These are phyloP conservation scores for Osmanthus fragrans DNA, from an alignment of 257 asterid genomes.

Conservation along the genomic window DNA sequence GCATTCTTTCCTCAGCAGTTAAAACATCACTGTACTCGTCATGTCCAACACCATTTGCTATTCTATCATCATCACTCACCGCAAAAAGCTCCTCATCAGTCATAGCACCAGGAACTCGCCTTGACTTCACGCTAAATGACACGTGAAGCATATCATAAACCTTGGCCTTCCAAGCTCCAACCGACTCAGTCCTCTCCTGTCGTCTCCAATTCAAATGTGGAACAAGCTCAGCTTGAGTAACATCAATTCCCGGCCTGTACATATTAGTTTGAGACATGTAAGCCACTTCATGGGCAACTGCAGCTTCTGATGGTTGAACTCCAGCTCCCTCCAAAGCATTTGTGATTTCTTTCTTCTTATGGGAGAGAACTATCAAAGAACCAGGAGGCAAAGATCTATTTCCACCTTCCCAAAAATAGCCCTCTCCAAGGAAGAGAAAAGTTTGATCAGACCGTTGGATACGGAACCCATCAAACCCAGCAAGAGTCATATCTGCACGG, in stretches of 20 bases:
- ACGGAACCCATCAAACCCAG: conserved; percentile 98
- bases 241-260: conserved; percentile 99
- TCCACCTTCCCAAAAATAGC: conserved; percentile 68
- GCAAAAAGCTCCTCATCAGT: conserved; percentile 94
- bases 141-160: conserved; percentile 96
- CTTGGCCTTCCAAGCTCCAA: conserved; percentile 95
- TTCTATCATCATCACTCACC: conserved; percentile 75
- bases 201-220: conserved; percentile 97
- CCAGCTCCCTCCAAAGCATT: conserved; percentile 99
- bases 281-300: conserved; percentile 96
- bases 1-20: conserved; percentile 94
- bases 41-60: conserved; percentile 51
- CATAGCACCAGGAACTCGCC: conserved; percentile 99
- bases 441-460: conserved; percentile 98
- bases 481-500: conserved; percentile 99
- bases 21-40: conserved; percentile 53
- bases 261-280: conserved; percentile 98
- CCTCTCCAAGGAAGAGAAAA: conserved; percentile 94
- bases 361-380: conserved; percentile 86
- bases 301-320: conserved; percentile 91
- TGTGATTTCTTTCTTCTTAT: conserved; percentile 91
- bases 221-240: conserved; percentile 93
- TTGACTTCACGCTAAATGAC: conserved; percentile 92
- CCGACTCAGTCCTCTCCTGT: conserved; percentile 91
- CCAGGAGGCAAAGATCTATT: conserved; percentile 81